Evolutionary conservation across 2,329 filamentous ascomycete species (phyloP).

Genomic region (Didymellaceae sp.): DNA sequence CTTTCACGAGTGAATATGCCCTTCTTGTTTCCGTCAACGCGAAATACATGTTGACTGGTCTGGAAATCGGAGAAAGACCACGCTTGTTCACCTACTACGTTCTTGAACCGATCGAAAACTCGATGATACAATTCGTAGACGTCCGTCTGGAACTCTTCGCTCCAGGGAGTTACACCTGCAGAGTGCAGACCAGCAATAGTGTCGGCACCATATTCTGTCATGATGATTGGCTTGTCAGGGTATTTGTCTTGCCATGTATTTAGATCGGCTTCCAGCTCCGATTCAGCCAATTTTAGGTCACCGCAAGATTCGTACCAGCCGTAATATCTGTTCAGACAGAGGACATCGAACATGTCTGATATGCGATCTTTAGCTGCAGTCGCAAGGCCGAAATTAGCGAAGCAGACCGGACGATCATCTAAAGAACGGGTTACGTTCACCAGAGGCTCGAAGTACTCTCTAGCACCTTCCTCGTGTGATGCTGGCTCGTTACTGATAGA

Average conservation of each 20-base stretch:
- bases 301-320: constrained; percentile 1
- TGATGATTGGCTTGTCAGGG: neutral
- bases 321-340: neutral
- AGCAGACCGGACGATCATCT: neutral
- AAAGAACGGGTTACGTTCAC: neutral
- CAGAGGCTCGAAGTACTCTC: neutral
- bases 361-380: neutral
- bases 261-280: neutral
- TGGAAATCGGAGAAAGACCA: neutral
- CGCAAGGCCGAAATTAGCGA: neutral
- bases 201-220: neutral
- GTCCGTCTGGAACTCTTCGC: neutral
- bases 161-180: neutral
- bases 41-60: neutral
- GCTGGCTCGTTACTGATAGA: neutral
- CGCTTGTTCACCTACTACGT: neutral
- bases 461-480: neutral
- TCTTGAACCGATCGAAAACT: neutral
- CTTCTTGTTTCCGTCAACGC: neutral
- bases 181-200: neutral
- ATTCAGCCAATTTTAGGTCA: neutral
- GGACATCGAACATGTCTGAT: neutral
- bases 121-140: neutral
- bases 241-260: neutral
- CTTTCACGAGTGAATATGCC: neutral